Percentiles rank a stretch among this genome's conserved stretches.
These are phyloP conservation scores for Blumeria graminis DNA, from an alignment of 2,329 filamentous ascomycete species.

Conservation along the genomic window DNA sequence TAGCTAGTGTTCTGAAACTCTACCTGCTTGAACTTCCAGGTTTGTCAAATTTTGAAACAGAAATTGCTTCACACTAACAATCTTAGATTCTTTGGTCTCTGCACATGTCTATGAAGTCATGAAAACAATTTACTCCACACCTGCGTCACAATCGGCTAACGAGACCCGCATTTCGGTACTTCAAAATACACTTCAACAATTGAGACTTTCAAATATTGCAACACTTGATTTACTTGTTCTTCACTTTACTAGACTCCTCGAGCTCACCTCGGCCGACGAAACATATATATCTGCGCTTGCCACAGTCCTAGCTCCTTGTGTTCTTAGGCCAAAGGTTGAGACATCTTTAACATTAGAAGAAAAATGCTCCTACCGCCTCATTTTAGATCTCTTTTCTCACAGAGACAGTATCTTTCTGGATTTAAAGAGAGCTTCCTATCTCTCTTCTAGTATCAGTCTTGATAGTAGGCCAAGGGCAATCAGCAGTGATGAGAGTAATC, in stretches of 20 bases:
- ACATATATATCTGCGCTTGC: slow-evolving; percentile 55
- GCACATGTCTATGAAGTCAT: slow-evolving; percentile 98
- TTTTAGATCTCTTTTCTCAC: slow-evolving; percentile 77
- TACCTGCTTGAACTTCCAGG: slow-evolving; percentile 87
- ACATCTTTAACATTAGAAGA: slow-evolving; percentile 89
- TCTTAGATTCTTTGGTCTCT: slow-evolving; percentile 78
- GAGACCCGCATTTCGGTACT: slow-evolving; percentile 67
- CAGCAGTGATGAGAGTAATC: slow-evolving; percentile 86
- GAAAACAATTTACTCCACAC: slow-evolving; percentile 81
- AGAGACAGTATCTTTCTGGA: slow-evolving; percentile 92
- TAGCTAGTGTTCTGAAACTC: slow-evolving; percentile 77
- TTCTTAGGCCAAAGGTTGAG: slow-evolving; percentile 68
- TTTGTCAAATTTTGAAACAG: slow-evolving; percentile 21
- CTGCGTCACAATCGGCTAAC: slow-evolving; percentile 52
- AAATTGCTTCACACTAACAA: slow-evolving; percentile 7
- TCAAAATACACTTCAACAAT: slow-evolving; percentile 83
- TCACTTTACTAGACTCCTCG: slow-evolving; percentile 89
- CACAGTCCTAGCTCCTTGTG: slow-evolving; percentile 53
- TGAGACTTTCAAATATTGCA: slow-evolving; percentile 89
- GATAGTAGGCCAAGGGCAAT: slow-evolving; percentile 51
- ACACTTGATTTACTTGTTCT: slow-evolving; percentile 97
- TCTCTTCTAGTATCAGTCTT: slow-evolving; percentile 39
- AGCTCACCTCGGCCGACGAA: slow-evolving; percentile 89
- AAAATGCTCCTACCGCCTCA: slow-evolving; percentile 70
- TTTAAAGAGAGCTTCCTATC: slow-evolving; percentile 65